Base-by-base conservation (phyloP, 768 basidiomycete genomes). In the Lentinula detonsa region DNA sequence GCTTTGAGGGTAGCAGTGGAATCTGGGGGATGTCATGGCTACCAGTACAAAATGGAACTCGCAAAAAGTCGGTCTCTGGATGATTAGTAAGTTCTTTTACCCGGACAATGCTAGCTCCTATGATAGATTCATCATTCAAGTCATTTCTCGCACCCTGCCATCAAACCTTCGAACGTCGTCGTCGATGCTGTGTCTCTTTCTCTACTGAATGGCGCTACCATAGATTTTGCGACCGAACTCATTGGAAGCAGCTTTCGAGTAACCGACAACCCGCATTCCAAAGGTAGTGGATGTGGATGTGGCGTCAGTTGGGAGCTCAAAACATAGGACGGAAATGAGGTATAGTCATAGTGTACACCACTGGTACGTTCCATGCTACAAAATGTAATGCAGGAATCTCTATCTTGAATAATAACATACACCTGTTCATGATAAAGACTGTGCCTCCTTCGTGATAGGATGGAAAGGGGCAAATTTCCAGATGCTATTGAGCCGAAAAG, bases 281-380 rank as follows among this genome's bases (percentile, higher is more conserved):
- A 93, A 65, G 93, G 93, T 1, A 85, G 82, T 49, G 92, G 92
- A 0, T 98, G 96, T 64, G 95, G 96, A 1, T 99, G 96, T 68
- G 96, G 96, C 15, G 87, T 98, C 21, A 95, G 93, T 69, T 97
- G 93, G 95, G 94, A 95, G 69, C 77, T 93, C 60, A 91, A 92
- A 69, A 74, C 75, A 50, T 77, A 37, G 33, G 8, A 35, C n/a
- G 11, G 11, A 46, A 11, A 57, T 28, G 6, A 13, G 33, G 28
- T 28, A 3, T 35, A 48, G n/a, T 28, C 6, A 42, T 45, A 56
- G 11, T 56, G 55, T 56, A 56, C 16, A 15, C 3, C 31, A 33
- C 16, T 16, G 55, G 40, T 31, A 56, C 55, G n/a, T 56, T 13
- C 23, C n/a, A 23, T 48, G 21, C 43, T 45, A 10, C n/a, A 45